Evolutionary conservation across 2,329 filamentous ascomycete genomes (phyloP).

Genomic region (Fusarium torulosum): DNA sequence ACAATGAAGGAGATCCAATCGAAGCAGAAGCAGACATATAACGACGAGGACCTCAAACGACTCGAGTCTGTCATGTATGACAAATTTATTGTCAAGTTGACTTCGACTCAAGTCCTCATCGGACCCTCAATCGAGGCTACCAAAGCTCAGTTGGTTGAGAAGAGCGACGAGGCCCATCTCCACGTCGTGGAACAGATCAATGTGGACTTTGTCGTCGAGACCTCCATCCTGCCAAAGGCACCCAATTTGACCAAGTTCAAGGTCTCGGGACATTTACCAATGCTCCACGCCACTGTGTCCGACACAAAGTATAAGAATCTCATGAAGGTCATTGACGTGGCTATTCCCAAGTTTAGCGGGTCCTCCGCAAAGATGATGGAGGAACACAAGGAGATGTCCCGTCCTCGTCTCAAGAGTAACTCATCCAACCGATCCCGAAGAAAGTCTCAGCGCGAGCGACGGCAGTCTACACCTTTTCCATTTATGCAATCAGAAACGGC

Average conservation of each 20-base stretch:
- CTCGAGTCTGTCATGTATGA: slow-evolving; percentile 98
- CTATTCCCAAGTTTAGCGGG: slow-evolving; percentile 83
- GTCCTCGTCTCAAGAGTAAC: slow-evolving; percentile 62
- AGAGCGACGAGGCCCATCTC: slow-evolving; percentile 76
- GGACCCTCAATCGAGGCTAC: slow-evolving; percentile 93
- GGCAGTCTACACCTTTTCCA: slow-evolving; percentile 78
- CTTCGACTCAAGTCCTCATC: slow-evolving; percentile 95
- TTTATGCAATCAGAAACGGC: slow-evolving; percentile 79
- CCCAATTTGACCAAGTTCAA: slow-evolving; percentile 92
- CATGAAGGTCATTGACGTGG: slow-evolving; percentile 96
- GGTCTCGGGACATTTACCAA: slow-evolving; percentile 90
- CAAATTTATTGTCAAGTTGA: slow-evolving; percentile 91
- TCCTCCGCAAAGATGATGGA: slow-evolving; percentile 50
- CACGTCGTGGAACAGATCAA: slow-evolving; percentile 98
- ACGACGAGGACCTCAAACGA: slow-evolving; percentile 86
- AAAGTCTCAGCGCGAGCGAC: slow-evolving; percentile 62
- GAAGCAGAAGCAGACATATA: slow-evolving; percentile 89
- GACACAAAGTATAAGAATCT: slow-evolving; percentile 97
- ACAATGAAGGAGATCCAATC: slow-evolving; percentile 90
- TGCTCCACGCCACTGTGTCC: slow-evolving; percentile 91
- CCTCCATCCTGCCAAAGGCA: slow-evolving; percentile 95
- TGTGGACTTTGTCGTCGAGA: slow-evolving; percentile 95
- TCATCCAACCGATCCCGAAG: slow-evolving; percentile 61
- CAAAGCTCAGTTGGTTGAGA: slow-evolving; percentile 80
- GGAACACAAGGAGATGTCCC: slow-evolving; percentile 44